Conservation (phyloP, 805 yeast species). For the Nakazawaea holstii region DNA sequence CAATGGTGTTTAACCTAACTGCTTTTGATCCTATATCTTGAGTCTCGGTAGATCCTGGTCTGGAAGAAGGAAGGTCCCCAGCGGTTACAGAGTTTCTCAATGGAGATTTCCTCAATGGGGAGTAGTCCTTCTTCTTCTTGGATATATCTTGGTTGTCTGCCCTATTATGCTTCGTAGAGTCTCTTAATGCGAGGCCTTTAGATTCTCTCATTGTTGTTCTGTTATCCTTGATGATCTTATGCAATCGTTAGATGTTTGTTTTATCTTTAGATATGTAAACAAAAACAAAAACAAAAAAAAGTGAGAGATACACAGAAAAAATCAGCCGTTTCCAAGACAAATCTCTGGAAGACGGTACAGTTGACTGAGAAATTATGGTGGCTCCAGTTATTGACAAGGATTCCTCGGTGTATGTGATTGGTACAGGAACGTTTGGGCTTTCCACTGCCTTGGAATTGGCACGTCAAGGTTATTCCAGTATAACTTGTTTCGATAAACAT, state of each 20-base stretch:
- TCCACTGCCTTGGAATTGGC: conserved; percentile 28
- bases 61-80: background rate
- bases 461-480: conserved; percentile 20
- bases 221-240: too few species aligned
- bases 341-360: background rate
- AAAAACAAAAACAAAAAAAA: too few species aligned
- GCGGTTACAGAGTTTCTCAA: background rate
- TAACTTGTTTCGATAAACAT: conserved; percentile 23
- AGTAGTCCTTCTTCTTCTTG: background rate
- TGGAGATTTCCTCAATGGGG: conserved; percentile 4
- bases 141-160: background rate
- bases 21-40: background rate
- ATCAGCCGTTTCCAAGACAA: too few species aligned
- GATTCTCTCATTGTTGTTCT: too few species aligned
- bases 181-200: background rate
- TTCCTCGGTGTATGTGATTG: conserved; percentile 20
- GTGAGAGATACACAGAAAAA: too few species aligned
- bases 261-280: background rate
- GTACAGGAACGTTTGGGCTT: conserved; percentile 35
- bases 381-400: conserved; percentile 1
- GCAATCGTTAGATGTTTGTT: background rate
- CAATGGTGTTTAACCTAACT: background rate
- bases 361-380: background rate
- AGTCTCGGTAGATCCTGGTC: background rate
- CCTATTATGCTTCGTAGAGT: background rate